These are phyloP conservation scores for Penicillium sp. DNA, from an alignment of 2,329 filamentous ascomycete species.

Conservation along the genomic window DNA sequence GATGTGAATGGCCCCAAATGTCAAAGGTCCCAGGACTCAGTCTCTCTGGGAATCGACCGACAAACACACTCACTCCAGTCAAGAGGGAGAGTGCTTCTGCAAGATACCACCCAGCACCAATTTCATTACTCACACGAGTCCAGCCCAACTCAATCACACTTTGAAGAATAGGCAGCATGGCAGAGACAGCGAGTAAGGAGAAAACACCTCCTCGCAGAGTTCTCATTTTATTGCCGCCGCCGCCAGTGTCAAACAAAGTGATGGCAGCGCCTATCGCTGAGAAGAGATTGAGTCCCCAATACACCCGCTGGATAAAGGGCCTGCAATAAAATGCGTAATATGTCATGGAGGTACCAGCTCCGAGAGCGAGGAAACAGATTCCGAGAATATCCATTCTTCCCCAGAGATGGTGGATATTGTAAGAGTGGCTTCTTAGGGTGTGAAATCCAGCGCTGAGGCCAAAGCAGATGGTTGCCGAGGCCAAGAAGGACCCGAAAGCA, in stretches of 20 bases:
- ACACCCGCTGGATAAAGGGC: slow-evolving; percentile 18
- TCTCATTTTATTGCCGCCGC: slow-evolving; percentile 28
- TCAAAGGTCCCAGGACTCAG: slow-evolving; percentile 15
- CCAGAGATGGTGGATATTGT: slow-evolving; percentile 31
- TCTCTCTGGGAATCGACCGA: slow-evolving; percentile 15
- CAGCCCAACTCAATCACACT: slow-evolving; percentile 25
- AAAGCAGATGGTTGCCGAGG: slow-evolving; percentile 11
- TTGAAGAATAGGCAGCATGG: slow-evolving; percentile 32
- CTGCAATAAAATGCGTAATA: slow-evolving; percentile 31
- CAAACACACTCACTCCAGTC: slow-evolving; percentile 10
- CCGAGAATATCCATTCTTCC: slow-evolving; percentile 32
- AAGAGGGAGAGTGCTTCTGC: slow-evolving; percentile 12
- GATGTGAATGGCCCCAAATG: slow-evolving; percentile 18
- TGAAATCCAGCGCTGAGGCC: slow-evolving; percentile 23
- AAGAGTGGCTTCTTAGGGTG: slow-evolving; percentile 32
- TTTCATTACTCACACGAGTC: slow-evolving; percentile 11
- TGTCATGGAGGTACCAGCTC: slow-evolving; percentile 21
- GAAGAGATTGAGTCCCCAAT: slow-evolving; percentile 24
- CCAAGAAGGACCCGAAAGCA: slow-evolving; percentile 9
- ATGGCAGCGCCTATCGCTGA: slow-evolving; percentile 14
- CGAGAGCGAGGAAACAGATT: slow-evolving; percentile 25
- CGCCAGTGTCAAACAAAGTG: slow-evolving; percentile 30
- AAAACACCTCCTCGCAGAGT: slow-evolving; percentile 27
- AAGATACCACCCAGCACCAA: slow-evolving; percentile 15
- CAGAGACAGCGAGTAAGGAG: slow-evolving; percentile 26